These are phyloP conservation scores for Neurospora sp. DNA, from an alignment of 495 filamentous ascomycete genomes.

Conservation along the genomic window DNA sequence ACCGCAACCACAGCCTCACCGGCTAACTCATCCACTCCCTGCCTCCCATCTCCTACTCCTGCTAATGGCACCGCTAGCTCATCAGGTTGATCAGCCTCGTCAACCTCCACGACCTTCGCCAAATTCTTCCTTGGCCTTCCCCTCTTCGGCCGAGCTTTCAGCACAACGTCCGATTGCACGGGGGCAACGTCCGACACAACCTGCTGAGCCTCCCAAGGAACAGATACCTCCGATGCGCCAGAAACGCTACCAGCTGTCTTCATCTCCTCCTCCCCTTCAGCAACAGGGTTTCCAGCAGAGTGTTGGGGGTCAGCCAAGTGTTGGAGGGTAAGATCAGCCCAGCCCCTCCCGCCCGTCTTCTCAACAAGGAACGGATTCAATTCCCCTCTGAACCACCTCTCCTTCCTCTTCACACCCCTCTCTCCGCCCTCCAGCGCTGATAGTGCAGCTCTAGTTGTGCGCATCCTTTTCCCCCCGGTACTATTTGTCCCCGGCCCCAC, in stretches of 20 bases:
- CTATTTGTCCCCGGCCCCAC: neutral
- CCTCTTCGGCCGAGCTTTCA: neutral
- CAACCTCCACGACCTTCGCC: neutral
- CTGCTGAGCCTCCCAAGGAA: neutral
- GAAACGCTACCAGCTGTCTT: neutral
- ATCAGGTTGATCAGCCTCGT: neutral
- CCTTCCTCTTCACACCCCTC: conserved; percentile 59
- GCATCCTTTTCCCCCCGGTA: conserved; percentile 43
- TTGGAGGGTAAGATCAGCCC: conserved; percentile 37
- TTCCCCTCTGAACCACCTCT: conserved; percentile 67
- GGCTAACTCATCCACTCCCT: neutral
- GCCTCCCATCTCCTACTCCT: neutral
- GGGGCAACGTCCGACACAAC: neutral
- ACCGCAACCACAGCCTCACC: neutral
- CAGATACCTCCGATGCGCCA: neutral
- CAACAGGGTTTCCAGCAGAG: neutral
- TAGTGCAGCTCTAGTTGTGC: conserved; percentile 70
- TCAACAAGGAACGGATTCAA: conserved; percentile 54
- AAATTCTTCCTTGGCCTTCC: neutral
- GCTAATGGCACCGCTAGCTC: neutral
- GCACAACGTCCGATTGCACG: neutral
- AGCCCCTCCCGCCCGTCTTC: conserved; percentile 54
- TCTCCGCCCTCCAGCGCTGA: conserved; percentile 75
- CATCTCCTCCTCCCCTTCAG: neutral
- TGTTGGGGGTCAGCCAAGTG: neutral